A percentile compares a stretch with the other conserved stretches of the same genome.
phyloP scores from a whole-genome alignment of 2,329 filamentous ascomycete species.

The Colletotrichum lentis region DNA sequence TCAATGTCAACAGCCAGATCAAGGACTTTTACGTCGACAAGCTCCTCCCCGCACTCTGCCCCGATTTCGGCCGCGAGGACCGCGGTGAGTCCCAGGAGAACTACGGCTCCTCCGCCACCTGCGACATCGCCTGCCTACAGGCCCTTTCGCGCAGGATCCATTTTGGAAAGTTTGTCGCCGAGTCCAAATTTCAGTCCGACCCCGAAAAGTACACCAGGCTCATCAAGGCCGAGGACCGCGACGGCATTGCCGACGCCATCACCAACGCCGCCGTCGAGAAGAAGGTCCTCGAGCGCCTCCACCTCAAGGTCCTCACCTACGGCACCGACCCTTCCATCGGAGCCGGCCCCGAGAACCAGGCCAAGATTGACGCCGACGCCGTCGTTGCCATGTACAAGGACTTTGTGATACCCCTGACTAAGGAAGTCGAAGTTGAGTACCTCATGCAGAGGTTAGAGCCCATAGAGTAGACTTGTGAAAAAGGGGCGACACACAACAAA shows the following conservation, averaged over 20 bases:
- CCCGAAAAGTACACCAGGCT: slow-evolving; percentile 80
- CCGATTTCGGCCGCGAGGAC: slow-evolving; percentile 78
- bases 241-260: slow-evolving; percentile 87
- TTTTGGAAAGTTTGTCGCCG: slow-evolving; percentile 98
- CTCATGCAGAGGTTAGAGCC: slow-evolving; percentile 86
- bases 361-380: slow-evolving; percentile 91
- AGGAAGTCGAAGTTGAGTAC: slow-evolving; percentile 97
- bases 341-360: slow-evolving; percentile 61
- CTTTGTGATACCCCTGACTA: slow-evolving; percentile 96
- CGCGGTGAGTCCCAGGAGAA: slow-evolving; percentile 89
- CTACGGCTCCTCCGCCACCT: slow-evolving; percentile 91
- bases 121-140: slow-evolving; percentile 90
- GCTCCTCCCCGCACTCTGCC: slow-evolving; percentile 85
- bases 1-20: slow-evolving; percentile 89
- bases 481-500: background rate
- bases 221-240: slow-evolving; percentile 81
- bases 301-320: slow-evolving; percentile 91
- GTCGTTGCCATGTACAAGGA: slow-evolving; percentile 91
- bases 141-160: slow-evolving; percentile 90
- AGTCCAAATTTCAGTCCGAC: slow-evolving; percentile 90
- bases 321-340: slow-evolving; percentile 82
- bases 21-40: slow-evolving; percentile 83
- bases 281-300: slow-evolving; percentile 86
- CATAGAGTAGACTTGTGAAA: slow-evolving; percentile 27
- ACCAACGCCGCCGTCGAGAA: slow-evolving; percentile 87